phyloP scores from a whole-genome alignment of 495 filamentous ascomycete genomes.

The Lophium mytilinum region DNA sequence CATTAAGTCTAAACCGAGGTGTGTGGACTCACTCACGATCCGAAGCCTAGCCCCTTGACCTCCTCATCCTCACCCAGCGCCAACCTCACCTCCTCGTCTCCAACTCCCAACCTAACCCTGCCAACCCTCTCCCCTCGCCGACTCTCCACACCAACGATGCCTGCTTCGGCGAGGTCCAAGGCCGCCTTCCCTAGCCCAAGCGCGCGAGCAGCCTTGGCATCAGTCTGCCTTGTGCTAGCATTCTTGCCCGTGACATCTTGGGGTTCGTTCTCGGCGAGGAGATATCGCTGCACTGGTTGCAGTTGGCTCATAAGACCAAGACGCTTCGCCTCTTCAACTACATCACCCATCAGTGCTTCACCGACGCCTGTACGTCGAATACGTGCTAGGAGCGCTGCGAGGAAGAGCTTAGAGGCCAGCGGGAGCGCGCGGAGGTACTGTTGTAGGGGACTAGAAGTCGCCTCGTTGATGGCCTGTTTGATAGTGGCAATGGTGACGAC shows the following conservation, averaged over 20 bases:
- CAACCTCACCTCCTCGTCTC: constrained; percentile 79
- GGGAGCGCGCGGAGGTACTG: constrained; percentile 76
- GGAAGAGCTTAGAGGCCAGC: constrained; percentile 71
- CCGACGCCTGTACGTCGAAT: constrained; percentile 75
- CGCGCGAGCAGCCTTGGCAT: constrained; percentile 44
- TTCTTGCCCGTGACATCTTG: background rate
- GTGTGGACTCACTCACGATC: constrained; percentile 2
- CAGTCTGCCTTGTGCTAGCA: constrained; percentile 12
- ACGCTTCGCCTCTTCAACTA: constrained; percentile 79
- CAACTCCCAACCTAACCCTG: constrained; percentile 75
- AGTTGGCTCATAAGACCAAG: constrained; percentile 56
- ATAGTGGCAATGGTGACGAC: constrained; percentile 85
- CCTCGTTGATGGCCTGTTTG: constrained; percentile 89
- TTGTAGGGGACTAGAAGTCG: constrained; percentile 85
- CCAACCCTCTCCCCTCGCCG: constrained; percentile 74
- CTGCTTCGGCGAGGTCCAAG: constrained; percentile 75
- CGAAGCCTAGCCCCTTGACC: constrained; percentile 60
- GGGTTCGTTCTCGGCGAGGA: constrained; percentile 17
- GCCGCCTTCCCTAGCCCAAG: constrained; percentile 62
- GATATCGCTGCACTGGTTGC: constrained; percentile 27
- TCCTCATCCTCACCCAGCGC: constrained; percentile 86
- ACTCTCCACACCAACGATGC: constrained; percentile 73
- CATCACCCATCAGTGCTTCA: constrained; percentile 83
- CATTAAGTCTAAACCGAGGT: no score
- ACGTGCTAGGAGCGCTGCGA: constrained; percentile 70